Evolutionary conservation across 75 land plant species (phyloP).

Genomic region (Pinus taeda): DNA sequence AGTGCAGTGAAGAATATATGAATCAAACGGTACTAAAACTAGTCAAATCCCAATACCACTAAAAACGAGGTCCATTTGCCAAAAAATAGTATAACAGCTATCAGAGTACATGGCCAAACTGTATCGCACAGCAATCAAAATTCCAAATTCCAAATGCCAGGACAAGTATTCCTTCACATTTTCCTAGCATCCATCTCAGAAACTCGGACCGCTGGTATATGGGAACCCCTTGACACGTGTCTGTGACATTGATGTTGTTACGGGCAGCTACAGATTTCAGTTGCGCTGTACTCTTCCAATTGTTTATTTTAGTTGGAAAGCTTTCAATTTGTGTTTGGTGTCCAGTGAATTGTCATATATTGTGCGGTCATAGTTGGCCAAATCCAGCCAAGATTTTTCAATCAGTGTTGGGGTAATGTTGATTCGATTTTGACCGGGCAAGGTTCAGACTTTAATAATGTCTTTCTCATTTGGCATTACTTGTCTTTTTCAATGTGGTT

Average conservation of each 20-base stretch:
- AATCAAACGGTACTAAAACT: no score
- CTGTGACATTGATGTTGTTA: conserved; percentile 5
- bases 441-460: no score
- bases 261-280: background rate
- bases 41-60: no score
- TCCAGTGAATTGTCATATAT: background rate
- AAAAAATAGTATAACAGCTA: background rate
- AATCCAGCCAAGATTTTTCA: background rate
- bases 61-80: background rate
- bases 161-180: background rate
- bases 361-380: background rate
- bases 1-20: no score
- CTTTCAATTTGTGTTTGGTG: background rate
- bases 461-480: no score
- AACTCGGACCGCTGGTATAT: background rate
- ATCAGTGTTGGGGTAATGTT: no score
- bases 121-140: background rate
- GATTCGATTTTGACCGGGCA: no score
- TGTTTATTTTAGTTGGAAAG: background rate
- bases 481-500: no score
- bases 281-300: background rate
- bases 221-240: background rate
- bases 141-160: background rate
- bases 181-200: background rate
- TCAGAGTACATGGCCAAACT: background rate